Conservation (phyloP, 352 stramenopile species). For the Nothophytophthora sp. region DNA sequence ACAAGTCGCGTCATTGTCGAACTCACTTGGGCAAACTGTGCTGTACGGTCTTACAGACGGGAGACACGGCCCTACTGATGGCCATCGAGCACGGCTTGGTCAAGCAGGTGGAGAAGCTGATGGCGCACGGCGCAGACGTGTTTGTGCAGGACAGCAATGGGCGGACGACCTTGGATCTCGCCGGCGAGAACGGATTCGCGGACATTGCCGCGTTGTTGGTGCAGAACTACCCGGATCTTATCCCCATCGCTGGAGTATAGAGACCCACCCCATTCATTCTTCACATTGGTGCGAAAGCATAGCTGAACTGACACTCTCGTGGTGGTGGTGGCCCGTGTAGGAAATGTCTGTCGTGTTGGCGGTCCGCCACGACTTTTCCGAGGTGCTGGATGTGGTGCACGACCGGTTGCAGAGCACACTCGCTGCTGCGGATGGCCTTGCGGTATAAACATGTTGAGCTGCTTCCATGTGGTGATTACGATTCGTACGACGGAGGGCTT, state of each 20-base stretch:
- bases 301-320: too few species aligned
- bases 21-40: too few species aligned
- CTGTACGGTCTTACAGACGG: constrained; percentile 3
- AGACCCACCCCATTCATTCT: too few species aligned
- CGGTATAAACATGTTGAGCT: not conserved
- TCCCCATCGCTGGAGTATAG: not conserved
- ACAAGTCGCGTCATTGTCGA: not conserved
- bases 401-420: not conserved
- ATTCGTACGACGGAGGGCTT: too few species aligned
- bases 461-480: too few species aligned
- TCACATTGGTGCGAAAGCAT: too few species aligned
- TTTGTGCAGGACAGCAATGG: constrained; percentile 16
- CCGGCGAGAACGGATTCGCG: constrained; percentile 27
- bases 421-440: not conserved
- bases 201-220: constrained; percentile 27
- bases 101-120: constrained; percentile 35
- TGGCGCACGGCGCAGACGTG: constrained; percentile 20
- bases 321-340: not conserved
- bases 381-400: constrained; percentile 1
- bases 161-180: constrained; percentile 26
- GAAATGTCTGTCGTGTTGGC: not conserved
- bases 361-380: not conserved
- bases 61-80: constrained; percentile 27
- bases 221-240: not conserved
- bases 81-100: constrained; percentile 30